Base-by-base conservation (phyloP, 495 filamentous ascomycete species). In the Hypoxylon crocopeplum region DNA sequence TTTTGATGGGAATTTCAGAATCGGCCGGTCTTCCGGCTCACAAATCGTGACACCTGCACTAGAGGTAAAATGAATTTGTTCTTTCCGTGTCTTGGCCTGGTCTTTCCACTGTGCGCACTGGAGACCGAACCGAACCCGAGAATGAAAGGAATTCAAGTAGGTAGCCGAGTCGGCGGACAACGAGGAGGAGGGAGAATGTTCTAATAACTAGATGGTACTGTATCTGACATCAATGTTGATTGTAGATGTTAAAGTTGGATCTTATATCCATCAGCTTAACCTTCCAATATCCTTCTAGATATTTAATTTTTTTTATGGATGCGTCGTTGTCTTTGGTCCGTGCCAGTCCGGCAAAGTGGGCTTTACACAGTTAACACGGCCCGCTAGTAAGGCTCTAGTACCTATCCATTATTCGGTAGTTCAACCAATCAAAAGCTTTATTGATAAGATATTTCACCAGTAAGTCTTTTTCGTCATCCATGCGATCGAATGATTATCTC, bases 11-110 rank as follows among this genome's bases (percentile, higher is more conserved):
- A 60, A 61, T 51, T 34, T 20, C 10, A 56, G 16, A 63, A 56
- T 56, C 51, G 59, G 47, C 64, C 68, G 61, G 57, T 68, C 52
- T 67, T 69, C 62, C 59, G 53, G 59, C 50, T 56, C 56, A 50
- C 51, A 60, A 7, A 5, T 50, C 50, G 65, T 53, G 48, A 52
- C 50, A 50, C 38, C 54, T 42, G 33, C 49, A 50, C 24, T n/a
- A n/a, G n/a, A n/a, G 24, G 38, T 50, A 20, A 27, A 30, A 52
- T 62, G 29, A 45, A 45, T 49, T 56, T 46, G 41, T 52, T 34
- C 49, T 41, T 44, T 36, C 54, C 58, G 55, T 64, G 56, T 62
- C 61, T 60, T 62, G 53, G 58, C 59, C 55, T 57, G 33, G 48
- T 54, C 52, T 58, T 34, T 47, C 45, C 45, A 64, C 55, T 64